Evolutionary conservation across 2,329 filamentous ascomycete genomes (phyloP), one percentile per base, ranked within the genome.

Genomic region (Stemphylium vesicarium): DNA sequence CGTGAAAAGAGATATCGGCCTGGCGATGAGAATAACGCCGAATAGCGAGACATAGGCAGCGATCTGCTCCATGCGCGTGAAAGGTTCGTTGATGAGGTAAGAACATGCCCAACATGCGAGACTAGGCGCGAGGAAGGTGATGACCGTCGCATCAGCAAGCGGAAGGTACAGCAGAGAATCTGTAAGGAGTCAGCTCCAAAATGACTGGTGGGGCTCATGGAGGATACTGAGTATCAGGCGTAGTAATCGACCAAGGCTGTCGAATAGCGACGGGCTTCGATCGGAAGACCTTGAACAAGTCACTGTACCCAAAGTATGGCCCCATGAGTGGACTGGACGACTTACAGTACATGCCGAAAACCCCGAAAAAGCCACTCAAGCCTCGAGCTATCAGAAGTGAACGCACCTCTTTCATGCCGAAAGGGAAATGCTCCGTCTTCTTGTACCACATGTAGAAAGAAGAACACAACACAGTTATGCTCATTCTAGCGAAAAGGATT

Each of bases 101-200:
- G 89, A 92, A 72, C 92, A 96, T 15, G 89, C 83, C 78, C 93
- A 91, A 53, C 90, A 91, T 16, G 91, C 85, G 5, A 96, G 81
- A 12, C 88, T 88, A 0, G 93, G 93, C 0, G 89, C 85, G 5
- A 96, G 82, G 71, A 96, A 97, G 8, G 91, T 95, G 48, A 97
- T 88, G 31, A 96, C 92, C 0, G 91, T 95, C 2, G 92, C 92
- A 72, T 96, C 92, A 13, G 91, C 89, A 2, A 96, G 82, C 0
- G 91, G 90, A 3, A 96, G 84, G 66, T 96, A 96, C 69, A 90
- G 84, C 53, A 90, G 77, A 7, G 85, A 88, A 66, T 87, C 81
- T 82, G 51, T 8, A 5, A 13, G 7, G 12, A 11, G 46, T 68
- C 18, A 68, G 67, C 11, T 18, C 52, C 6, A 33, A 26, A 15